Evolutionary conservation across 2,329 filamentous ascomycete genomes (phyloP).

Genomic region (Fusarium papillatum): DNA sequence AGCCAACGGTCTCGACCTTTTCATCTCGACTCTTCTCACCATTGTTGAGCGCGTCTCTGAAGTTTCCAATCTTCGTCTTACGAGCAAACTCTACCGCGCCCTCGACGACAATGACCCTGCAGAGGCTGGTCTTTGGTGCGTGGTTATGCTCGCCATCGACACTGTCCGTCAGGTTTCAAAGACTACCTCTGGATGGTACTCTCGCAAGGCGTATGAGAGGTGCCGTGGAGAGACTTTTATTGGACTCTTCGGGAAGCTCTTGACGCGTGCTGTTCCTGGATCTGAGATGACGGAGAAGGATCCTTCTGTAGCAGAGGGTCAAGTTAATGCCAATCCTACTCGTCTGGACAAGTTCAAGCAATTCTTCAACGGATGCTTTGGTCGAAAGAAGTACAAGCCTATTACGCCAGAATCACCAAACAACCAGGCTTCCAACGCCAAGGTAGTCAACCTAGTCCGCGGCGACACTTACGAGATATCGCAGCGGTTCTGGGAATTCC

Average conservation of each 20-base stretch:
- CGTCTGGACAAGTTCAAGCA: slow-evolving; percentile 14
- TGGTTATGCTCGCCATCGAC: slow-evolving; percentile 53
- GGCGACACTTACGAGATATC: slow-evolving; percentile 86
- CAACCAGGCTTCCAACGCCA: slow-evolving; percentile 83
- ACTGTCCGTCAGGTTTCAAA: slow-evolving; percentile 50
- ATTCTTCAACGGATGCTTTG: slow-evolving; percentile 36
- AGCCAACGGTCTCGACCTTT: slow-evolving; percentile 85
- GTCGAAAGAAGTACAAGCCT: slow-evolving; percentile 32
- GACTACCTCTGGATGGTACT: slow-evolving; percentile 76
- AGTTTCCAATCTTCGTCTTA: slow-evolving; percentile 54
- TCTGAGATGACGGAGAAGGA: slow-evolving; percentile 54
- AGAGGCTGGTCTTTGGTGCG: slow-evolving; percentile 53
- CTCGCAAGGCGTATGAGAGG: slow-evolving; percentile 86
- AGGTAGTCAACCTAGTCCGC: slow-evolving; percentile 90
- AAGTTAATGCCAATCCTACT: not conserved
- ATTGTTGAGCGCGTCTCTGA: slow-evolving; percentile 62
- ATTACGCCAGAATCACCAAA: slow-evolving; percentile 44
- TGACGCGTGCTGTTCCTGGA: slow-evolving; percentile 54
- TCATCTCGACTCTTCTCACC: slow-evolving; percentile 75
- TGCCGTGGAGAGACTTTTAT: slow-evolving; percentile 78
- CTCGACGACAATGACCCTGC: slow-evolving; percentile 46
- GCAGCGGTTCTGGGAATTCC: slow-evolving; percentile 90
- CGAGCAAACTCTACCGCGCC: slow-evolving; percentile 51
- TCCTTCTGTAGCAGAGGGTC: slow-evolving; percentile 18
- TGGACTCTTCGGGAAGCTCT: slow-evolving; percentile 52